Conservation (phyloP, 495 filamentous ascomycete genomes). For the Penicillium coprophilum region DNA sequence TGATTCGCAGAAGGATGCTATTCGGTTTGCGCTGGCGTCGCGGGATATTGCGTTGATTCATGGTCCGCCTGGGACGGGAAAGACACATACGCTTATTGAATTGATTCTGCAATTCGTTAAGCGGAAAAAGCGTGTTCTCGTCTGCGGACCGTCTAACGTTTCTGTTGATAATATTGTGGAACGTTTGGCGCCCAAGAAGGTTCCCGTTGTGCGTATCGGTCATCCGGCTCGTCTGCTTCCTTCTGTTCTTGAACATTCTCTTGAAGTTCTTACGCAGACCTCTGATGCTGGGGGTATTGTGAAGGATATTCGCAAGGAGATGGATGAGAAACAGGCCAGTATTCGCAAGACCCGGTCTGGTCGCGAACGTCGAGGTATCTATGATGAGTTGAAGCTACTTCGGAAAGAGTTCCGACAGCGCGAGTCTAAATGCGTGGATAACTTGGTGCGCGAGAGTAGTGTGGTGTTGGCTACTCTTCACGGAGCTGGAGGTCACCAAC, state of each 20-base stretch:
- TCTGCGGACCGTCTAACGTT: constrained; percentile 95
- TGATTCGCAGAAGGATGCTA: constrained; percentile 85
- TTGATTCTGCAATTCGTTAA: constrained; percentile 83
- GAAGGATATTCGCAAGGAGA: constrained; percentile 86
- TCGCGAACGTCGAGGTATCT: constrained; percentile 76
- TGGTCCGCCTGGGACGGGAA: constrained; percentile 93
- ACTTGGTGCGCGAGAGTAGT: constrained; percentile 71
- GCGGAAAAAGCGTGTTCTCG: constrained; percentile 70
- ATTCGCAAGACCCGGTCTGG: constrained; percentile 84
- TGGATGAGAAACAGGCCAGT: constrained; percentile 86
- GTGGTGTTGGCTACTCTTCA: constrained; percentile 92
- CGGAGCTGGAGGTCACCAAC: constrained; percentile 83
- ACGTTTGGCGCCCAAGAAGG: constrained; percentile 74
- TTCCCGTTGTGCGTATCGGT: constrained; percentile 86
- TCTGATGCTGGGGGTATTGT: constrained; percentile 88
- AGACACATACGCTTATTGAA: constrained; percentile 96
- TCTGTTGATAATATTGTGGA: constrained; percentile 99
- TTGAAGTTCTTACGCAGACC: constrained; percentile 90
- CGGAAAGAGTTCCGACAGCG: constrained; percentile 86
- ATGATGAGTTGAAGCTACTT: constrained; percentile 78
- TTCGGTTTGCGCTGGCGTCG: constrained; percentile 81
- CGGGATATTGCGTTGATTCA: constrained; percentile 90
- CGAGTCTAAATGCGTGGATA: constrained; percentile 75
- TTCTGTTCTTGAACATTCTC: constrained; percentile 80
- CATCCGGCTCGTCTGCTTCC: constrained; percentile 92